Conservation (phyloP, 2,329 filamentous ascomycete species). For the Penicillium glabrum region DNA sequence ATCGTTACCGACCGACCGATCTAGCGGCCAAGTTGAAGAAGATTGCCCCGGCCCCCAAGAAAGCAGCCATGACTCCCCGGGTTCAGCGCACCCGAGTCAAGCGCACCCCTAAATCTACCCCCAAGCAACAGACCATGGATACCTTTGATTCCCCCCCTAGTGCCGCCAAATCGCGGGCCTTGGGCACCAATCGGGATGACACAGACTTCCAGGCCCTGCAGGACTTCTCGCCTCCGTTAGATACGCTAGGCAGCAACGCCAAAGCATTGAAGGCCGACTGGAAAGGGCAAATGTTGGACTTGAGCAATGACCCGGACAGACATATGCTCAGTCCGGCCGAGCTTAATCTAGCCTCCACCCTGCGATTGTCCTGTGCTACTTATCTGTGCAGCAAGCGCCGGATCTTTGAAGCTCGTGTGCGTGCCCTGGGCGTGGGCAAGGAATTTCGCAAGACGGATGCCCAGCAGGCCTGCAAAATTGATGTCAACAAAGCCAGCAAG, state of each 20-base stretch:
- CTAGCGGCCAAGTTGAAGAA: conserved; percentile 38
- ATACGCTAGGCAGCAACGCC: conserved; percentile 63
- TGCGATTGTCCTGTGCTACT: conserved; percentile 80
- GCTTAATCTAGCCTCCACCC: conserved; percentile 69
- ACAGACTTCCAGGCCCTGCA: conserved; percentile 72
- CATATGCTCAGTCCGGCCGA: conserved; percentile 76
- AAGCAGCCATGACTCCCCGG: conserved; percentile 25
- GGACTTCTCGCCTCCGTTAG: conserved; percentile 70
- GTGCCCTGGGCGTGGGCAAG: conserved; percentile 66
- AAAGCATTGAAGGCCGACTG: conserved; percentile 82
- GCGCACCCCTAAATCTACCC: conserved; percentile 43
- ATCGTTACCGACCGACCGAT: conserved; percentile 34
- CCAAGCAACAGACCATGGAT: conserved; percentile 39
- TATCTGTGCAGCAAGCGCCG: conserved; percentile 92
- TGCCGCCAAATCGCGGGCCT: conserved; percentile 44
- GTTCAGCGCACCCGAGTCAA: conserved; percentile 35
- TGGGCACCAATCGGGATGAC: conserved; percentile 71
- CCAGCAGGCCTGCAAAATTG: conserved; percentile 95
- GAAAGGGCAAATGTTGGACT: conserved; percentile 78
- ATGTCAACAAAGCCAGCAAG: conserved; percentile 95
- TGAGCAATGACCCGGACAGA: conserved; percentile 69
- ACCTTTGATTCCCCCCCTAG: conserved; percentile 36
- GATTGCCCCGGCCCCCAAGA: conserved; percentile 42
- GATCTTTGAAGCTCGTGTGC: conserved; percentile 77
- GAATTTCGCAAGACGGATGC: conserved; percentile 94